Percentiles rank a stretch among this genome's conserved stretches.
Evolutionary conservation across 2,329 filamentous ascomycete genomes (phyloP).

Genomic region (Gnomoniopsis sp.): DNA sequence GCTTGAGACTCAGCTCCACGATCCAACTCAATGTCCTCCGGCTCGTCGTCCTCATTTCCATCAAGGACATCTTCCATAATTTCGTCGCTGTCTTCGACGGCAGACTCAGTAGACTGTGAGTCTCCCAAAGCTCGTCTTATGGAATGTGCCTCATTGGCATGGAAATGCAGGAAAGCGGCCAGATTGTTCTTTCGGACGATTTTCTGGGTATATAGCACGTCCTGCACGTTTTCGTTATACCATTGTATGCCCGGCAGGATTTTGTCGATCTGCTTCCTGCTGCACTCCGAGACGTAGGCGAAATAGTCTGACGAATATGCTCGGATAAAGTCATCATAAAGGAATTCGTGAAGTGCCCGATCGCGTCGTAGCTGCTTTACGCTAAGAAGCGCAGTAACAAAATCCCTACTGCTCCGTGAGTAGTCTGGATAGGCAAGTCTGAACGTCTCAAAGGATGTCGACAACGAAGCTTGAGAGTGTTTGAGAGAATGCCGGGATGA

Average conservation of each 20-base stretch:
- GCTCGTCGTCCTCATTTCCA: not conserved
- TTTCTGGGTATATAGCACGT: constrained; percentile 24
- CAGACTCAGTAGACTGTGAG: constrained; percentile 2
- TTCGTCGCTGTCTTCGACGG: constrained; percentile 2
- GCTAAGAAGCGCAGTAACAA: constrained; percentile 29
- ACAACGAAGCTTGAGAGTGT: not conserved
- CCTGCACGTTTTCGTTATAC: constrained; percentile 31
- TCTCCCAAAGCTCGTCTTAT: constrained; percentile 4
- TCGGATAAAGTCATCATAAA: constrained; percentile 34
- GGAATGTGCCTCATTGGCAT: constrained; percentile 24
- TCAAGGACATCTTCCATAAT: not conserved
- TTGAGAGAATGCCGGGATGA: not conserved
- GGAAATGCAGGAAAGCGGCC: constrained; percentile 23
- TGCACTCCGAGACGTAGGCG: constrained; percentile 26
- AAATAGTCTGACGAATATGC: constrained; percentile 30
- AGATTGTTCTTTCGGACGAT: constrained; percentile 29
- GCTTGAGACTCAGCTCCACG: not conserved
- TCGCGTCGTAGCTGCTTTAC: constrained; percentile 25
- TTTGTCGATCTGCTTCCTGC: constrained; percentile 20
- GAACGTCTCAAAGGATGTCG: constrained; percentile 26
- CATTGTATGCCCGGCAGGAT: constrained; percentile 28
- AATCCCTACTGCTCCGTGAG: constrained; percentile 25
- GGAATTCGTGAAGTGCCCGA: constrained; percentile 24
- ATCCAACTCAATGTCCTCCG: not conserved
- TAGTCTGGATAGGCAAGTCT: constrained; percentile 28